Evolutionary conservation across 208 protist species (phyloP), one percentile per base, ranked within the genome.

Genomic region (Sergeia podlipaevii): DNA sequence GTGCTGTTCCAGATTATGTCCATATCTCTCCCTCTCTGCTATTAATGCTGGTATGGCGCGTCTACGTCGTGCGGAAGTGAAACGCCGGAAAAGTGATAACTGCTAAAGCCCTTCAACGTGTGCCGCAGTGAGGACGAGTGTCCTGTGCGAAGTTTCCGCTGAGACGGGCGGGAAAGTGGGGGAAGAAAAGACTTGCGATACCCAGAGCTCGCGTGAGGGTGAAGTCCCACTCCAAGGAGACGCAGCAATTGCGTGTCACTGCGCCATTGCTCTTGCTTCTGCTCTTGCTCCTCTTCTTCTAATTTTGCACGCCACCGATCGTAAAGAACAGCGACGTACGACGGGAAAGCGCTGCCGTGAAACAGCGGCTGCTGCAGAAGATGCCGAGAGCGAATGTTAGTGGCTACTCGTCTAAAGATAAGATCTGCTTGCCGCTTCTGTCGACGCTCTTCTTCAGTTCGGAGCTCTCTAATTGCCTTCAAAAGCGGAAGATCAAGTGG

Each of bases 281-380:
- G 4, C 28, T 15, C 32, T 46, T 50, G 53, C 11, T 52, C 51
- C 34, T 70, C 34, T 11, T 64, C 8, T 38, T 76, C 59, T 10
- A 79, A 47, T n/a, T 56, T 34, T 2, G 37, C 11, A 33, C 65
- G 57, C 75, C 79, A 87, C 32, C 62, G 74, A 33, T 59, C 58
- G 69, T 87, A 83, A 2, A 87, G 46, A 2, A 87, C 29, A 6
- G 56, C 59, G 0, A 87, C 60, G 36, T 78, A 87, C 13, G 65
- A 61, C 5, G 55, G 55, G 45, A 87, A 87, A 11, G 71, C 72
- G 26, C 60, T 66, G 38, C 79, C 79, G 0, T 67, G 53, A 20
- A 64, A 70, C 4, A 80, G 71, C 17, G 39, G 39, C 26, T 51
- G 44, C 29, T 50, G 27, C 3, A 83, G 27, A 20, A 87, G 50